Evolutionary conservation across 2,329 filamentous ascomycete genomes (phyloP).

Genomic region (Escovopsis sp.): DNA sequence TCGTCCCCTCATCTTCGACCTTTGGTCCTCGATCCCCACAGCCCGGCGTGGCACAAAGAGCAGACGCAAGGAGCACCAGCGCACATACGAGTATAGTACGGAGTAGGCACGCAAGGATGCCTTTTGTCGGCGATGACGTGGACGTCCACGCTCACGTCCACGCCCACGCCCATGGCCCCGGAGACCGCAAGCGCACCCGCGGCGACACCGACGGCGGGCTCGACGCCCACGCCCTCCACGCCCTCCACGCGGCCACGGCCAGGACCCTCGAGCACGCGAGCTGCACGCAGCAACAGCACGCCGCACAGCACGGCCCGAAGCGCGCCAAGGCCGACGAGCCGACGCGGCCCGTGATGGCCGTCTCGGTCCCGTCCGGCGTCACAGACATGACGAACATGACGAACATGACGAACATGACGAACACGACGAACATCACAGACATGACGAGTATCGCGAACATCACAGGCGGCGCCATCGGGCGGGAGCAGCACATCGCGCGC

Average conservation of each 20-base stretch:
- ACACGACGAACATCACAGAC: no score
- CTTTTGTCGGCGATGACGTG: constrained; percentile 18
- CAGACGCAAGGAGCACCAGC: no score
- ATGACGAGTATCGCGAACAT: no score
- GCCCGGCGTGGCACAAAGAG: no score
- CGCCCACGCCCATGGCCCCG: constrained; percentile 4
- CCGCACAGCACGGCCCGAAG: background rate
- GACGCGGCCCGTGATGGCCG: no score
- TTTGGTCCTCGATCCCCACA: no score
- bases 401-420: background rate
- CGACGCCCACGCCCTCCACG: constrained; percentile 12
- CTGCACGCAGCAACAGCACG: no score
- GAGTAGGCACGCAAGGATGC: constrained; percentile 14
- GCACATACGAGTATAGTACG: no score
- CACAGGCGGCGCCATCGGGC: constrained; percentile 1
- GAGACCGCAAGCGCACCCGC: background rate
- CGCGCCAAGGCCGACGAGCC: constrained; percentile 1
- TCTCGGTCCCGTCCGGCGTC: background rate
- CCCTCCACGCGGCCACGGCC: constrained; percentile 1
- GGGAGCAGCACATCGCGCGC: constrained; percentile 14
- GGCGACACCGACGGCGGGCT: constrained; percentile 12
- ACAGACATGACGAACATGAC: background rate
- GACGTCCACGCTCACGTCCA: constrained; percentile 11
- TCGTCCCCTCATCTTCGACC: no score
- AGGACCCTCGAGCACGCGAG: no score